A percentile compares a stretch with the other conserved stretches of the same genome.
Evolutionary conservation across 108 stramenopile species (phyloP).

Genomic region (Hondaea fermentalgiana): DNA sequence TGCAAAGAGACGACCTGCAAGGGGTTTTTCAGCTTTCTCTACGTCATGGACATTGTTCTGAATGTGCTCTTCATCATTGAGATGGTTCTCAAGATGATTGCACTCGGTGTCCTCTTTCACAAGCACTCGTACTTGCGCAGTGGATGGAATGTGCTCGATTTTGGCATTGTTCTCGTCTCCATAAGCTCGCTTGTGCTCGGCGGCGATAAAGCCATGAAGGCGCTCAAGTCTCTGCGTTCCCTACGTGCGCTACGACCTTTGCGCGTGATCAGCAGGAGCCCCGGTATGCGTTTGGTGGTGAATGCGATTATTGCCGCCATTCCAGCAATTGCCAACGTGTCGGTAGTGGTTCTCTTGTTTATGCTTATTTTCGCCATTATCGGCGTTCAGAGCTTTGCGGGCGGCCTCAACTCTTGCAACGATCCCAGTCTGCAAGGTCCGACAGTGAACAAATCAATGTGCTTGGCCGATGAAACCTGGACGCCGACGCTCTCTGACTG

Average conservation of each 20-base stretch:
- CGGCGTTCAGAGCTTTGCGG: slow-evolving; percentile 59
- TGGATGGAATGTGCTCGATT: slow-evolving; percentile 61
- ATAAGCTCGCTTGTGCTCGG: slow-evolving; percentile 15
- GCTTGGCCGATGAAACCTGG: background rate
- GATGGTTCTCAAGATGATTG: slow-evolving; percentile 54
- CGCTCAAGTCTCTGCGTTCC: slow-evolving; percentile 41
- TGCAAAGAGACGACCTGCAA: background rate
- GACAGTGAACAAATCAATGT: background rate
- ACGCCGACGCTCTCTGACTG: background rate
- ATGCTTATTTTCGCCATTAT: slow-evolving; percentile 60
- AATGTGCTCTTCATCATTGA: slow-evolving; percentile 51
- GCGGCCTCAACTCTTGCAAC: slow-evolving; percentile 48
- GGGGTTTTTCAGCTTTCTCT: slow-evolving; percentile 1
- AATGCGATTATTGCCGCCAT: slow-evolving; percentile 59
- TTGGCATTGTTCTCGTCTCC: slow-evolving; percentile 47
- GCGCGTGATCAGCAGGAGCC: slow-evolving; percentile 54
- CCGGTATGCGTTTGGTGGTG: slow-evolving; percentile 60
- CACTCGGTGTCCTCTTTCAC: slow-evolving; percentile 41
- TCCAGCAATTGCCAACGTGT: slow-evolving; percentile 51
- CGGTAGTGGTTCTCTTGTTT: slow-evolving; percentile 42
- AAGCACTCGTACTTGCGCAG: slow-evolving; percentile 40
- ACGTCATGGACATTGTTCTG: slow-evolving; percentile 36
- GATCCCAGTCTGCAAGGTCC: background rate
- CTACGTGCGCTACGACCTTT: slow-evolving; percentile 63
- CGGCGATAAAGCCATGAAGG: background rate